Evolutionary conservation across 2,329 filamentous ascomycete species (phyloP).

Genomic region (Penicillium italicum): DNA sequence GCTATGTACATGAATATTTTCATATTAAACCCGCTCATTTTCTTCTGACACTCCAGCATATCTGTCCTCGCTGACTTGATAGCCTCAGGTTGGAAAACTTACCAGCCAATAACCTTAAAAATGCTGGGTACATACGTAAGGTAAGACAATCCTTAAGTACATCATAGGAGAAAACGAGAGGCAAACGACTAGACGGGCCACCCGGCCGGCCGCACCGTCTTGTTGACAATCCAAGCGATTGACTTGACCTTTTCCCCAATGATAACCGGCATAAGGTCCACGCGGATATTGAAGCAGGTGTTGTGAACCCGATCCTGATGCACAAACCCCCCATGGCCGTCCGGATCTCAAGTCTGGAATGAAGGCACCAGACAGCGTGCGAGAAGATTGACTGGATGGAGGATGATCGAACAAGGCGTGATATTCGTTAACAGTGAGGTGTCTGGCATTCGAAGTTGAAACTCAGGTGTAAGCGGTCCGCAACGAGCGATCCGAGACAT

Average conservation of each 20-base stretch:
- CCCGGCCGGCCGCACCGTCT: conserved; percentile 41
- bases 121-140: too few species aligned
- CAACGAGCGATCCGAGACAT: background rate
- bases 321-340: conserved; percentile 53
- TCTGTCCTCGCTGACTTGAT: too few species aligned
- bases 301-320: conserved; percentile 57
- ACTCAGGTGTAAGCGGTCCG: background rate
- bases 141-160: too few species aligned
- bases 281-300: conserved; percentile 61
- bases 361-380: conserved; percentile 50
- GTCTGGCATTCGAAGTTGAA: background rate
- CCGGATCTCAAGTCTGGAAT: conserved; percentile 53
- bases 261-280: conserved; percentile 64
- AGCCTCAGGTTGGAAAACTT: too few species aligned
- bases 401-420: background rate
- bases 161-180: conserved; percentile 24
- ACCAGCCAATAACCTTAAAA: too few species aligned
- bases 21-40: too few species aligned
- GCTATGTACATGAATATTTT: too few species aligned
- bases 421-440: background rate
- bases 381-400: conserved; percentile 11
- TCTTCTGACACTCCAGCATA: too few species aligned
- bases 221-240: conserved; percentile 55
- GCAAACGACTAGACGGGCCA: conserved; percentile 42
- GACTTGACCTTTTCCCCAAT: conserved; percentile 64